Evolutionary conservation across 208 protist genomes (phyloP), one percentile per base, ranked within the genome.

Genomic region (Trypanosoma avium): DNA sequence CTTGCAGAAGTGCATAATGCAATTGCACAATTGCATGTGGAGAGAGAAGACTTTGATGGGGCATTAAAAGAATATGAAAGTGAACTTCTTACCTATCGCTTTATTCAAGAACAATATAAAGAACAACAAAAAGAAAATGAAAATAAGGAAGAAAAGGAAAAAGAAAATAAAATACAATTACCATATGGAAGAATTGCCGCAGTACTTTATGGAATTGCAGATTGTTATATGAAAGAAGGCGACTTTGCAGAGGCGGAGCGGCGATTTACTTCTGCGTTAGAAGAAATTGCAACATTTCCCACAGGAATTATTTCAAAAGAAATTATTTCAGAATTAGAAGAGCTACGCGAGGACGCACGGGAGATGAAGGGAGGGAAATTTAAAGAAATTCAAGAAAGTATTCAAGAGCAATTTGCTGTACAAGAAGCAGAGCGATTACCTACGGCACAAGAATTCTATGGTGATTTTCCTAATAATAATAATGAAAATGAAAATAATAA

Each of bases 1-100:
- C 63, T 91, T 0, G 90, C 90, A 1, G 90, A 95, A 58, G 79
- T 86, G 50, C 90, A 92, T 74, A 90, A 92, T 63, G 85, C 84
- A 7, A 75, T 95, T 19, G 90, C 73, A 2, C 86, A 93, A 79
- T 75, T 95, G 2, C 69, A 81, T 32, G 75, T 80, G 8, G 86
- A 95, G 65, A 79, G 86, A 40, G 90, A 93, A 50, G 85, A 93
- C 70, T 83, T 79, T 71, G 81, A 92, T 43, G 73, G 70, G 2
- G 86, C 90, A 4, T 64, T 93, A 54, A 71, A 77, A 38, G 84
- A 95, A 73, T 92, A 88, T 75, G 90, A 95, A 64, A 75, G 76
- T 46, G 86, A 93, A 64, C 65, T 93, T 56, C 47, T 93, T 24
- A 72, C 85, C 27, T 95, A 95, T 71, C 78, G 86, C 36, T 75